phyloP scores from a whole-genome alignment of 371 early-diverging fungal genomes.

The Mortierella sp. region DNA sequence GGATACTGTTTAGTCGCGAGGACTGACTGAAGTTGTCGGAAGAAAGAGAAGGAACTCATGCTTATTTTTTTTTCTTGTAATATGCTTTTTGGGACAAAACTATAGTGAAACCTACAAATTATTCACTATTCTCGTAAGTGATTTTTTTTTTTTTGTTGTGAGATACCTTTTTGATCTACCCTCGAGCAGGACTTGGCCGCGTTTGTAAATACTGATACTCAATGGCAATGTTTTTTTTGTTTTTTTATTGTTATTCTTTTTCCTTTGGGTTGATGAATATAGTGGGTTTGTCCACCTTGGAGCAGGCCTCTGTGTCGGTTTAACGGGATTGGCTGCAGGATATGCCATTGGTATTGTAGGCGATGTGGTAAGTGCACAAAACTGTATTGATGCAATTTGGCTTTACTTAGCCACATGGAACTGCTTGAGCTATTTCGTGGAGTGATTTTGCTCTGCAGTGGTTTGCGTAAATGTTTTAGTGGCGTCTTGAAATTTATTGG shows the following conservation, averaged over 20 bases:
- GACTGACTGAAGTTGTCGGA: too few relatives aligned
- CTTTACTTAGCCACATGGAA: background rate
- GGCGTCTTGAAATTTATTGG: background rate
- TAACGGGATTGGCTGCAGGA: conserved; percentile 95
- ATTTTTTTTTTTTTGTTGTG: too few relatives aligned
- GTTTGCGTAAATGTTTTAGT: too few relatives aligned
- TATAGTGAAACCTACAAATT: conserved; percentile 64
- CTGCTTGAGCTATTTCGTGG: too few relatives aligned
- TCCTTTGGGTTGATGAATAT: conserved; percentile 4
- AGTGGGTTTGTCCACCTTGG: conserved; percentile 94
- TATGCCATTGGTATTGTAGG: conserved; percentile 98
- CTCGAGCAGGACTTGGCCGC: background rate
- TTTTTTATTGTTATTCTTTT: conserved; percentile 12
- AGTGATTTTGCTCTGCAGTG: too few relatives aligned
- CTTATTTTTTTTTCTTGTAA: background rate
- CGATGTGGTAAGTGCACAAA: conserved; percentile 77
- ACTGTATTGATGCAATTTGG: background rate
- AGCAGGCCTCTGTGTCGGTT: conserved; percentile 94
- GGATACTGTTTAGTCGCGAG: too few relatives aligned
- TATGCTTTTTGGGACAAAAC: background rate
- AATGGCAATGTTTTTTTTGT: conserved; percentile 19
- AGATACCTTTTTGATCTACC: background rate
- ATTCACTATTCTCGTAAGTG: conserved; percentile 61
- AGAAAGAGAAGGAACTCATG: background rate
- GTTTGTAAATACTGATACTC: too few relatives aligned